Evolutionary conservation across 306 rosid species (phyloP).

Genomic region (Begonia masoniana): DNA sequence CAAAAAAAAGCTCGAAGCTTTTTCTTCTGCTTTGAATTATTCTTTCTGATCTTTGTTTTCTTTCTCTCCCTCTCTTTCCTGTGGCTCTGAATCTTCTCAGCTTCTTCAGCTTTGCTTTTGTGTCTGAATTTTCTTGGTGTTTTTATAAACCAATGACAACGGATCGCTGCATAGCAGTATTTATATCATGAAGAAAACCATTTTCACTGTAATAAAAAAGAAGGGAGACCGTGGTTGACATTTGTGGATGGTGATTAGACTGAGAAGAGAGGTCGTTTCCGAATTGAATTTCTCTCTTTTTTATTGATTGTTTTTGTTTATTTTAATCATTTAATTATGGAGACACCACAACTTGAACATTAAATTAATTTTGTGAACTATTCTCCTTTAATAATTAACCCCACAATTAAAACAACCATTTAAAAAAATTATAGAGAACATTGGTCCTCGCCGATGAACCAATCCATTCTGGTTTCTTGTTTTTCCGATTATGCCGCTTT

Average conservation of each 20-base stretch:
- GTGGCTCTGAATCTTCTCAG: constrained; percentile 2
- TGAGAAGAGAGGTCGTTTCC: constrained; percentile 28
- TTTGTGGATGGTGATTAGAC: constrained; percentile 57
- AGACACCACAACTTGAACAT: no score
- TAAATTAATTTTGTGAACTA: no score
- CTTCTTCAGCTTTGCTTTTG: constrained; percentile 10
- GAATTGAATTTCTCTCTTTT: constrained; percentile 17
- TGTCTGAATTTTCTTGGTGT: neutral
- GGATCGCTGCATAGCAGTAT: constrained; percentile 59
- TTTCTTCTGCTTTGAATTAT: neutral
- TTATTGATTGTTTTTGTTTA: neutral
- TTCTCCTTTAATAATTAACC: no score
- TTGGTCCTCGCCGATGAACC: no score
- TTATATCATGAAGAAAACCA: constrained; percentile 34
- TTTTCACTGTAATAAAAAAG: constrained; percentile 21
- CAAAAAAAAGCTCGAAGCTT: neutral
- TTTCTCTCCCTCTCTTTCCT: neutral
- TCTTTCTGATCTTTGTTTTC: neutral
- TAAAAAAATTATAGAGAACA: no score
- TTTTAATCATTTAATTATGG: neutral
- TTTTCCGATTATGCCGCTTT: no score
- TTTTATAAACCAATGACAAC: constrained; percentile 50
- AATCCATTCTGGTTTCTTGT: no score
- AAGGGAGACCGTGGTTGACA: constrained; percentile 48
- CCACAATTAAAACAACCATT: no score